Base-by-base conservation (phyloP, 1,284 basidiomycete species). In the Pseudomicrostroma phylloplanum region DNA sequence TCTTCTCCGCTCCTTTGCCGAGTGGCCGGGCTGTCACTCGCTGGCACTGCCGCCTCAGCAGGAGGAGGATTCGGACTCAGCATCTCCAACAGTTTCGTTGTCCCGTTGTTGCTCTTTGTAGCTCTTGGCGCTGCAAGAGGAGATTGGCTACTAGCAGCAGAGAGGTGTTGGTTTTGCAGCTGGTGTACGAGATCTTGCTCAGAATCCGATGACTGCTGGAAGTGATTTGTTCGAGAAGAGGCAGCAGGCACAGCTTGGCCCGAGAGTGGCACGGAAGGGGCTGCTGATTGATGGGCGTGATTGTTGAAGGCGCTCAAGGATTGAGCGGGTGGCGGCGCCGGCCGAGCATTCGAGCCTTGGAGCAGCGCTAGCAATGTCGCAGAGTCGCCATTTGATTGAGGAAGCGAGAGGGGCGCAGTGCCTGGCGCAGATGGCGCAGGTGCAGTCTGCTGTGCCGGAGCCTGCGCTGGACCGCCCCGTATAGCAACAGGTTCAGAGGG, bases 51-150 rank as follows among this genome's bases (percentile, higher is more conserved):
- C 17, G 12, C 21, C 19, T 55, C 26, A n/a, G 56, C 21, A n/a
- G 19, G 9, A 7, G 51, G 39, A 25, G 19, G 15, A n/a, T 36
- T 26, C 2, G 65, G 55, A 56, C 68, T 66, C 59, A 74, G 66
- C 67, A 74, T 66, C 58, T 72, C 63, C 55, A 74, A 59, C 51
- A 74, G 59, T 55, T 68, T 73, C 40, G 67, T 66, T 6, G 67
- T 64, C 59, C 71, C 70, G 26, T 7, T 25, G 9, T 64, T 63
- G 6, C 64, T 67, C 62, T 72, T 74, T 39, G 71, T 66, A 36
- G 71, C 67, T 12, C 56, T 39, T 11, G 71, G 72, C 21, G 72
- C 72, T 13, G 72, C 71, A 30, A 74, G 63, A 6, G 72, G 72
- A 13, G 72, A 71, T 48, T 67, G 46, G 46, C 46, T 48, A 23